Base-by-base conservation (phyloP, 2,329 filamentous ascomycete genomes). In the Lachnum nothofagi region DNA sequence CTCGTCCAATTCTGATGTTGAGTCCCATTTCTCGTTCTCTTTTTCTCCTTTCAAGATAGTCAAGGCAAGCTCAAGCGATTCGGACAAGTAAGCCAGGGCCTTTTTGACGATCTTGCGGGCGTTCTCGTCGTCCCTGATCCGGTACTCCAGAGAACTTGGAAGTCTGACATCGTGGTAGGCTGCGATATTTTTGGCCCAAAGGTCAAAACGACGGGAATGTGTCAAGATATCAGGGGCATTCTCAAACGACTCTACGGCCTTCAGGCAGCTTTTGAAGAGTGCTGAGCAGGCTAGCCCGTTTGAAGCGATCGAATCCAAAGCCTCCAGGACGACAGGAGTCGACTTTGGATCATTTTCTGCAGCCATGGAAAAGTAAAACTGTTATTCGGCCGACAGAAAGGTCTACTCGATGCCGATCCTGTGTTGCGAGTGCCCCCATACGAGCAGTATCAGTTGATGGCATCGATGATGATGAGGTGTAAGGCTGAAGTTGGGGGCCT, bases 151-250 rank as follows among this genome's bases (percentile, higher is more conserved):
- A 19, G 47, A 49, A 25, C 22, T 40, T 10, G 41, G 47, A 9
- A 49, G 22, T 14, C 16, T 12, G 14, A 10, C 34, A 25, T 44
- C 41, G 38, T 49, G 47, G 9, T 17, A 10, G 7, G 47, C 47
- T n/a, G 47, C 31, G n/a, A 49, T 49, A 19, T 44, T 49, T 33
- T 27, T 48, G n/a, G 20, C 16, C 45, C 45, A 48, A 16, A 48
- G 16, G 20, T 37, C 14, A 27, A 24, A 44, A 16, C 31, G 42
- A 6, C 34, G 9, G 12, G 20, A n/a, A 10, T 37, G 33, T 7
- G 33, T 8, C 16, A n/a, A n/a, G 10, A 35, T 35, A 6, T 35
- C 33, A 7, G 12, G 33, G 33, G 33, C 12, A 17, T 3, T 17
- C 7, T n/a, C n/a, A 17, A 17, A n/a, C n/a, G 7, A 7, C 7